Base-by-base conservation (phyloP, 148 eudicot species). In the Cornus florida region DNA sequence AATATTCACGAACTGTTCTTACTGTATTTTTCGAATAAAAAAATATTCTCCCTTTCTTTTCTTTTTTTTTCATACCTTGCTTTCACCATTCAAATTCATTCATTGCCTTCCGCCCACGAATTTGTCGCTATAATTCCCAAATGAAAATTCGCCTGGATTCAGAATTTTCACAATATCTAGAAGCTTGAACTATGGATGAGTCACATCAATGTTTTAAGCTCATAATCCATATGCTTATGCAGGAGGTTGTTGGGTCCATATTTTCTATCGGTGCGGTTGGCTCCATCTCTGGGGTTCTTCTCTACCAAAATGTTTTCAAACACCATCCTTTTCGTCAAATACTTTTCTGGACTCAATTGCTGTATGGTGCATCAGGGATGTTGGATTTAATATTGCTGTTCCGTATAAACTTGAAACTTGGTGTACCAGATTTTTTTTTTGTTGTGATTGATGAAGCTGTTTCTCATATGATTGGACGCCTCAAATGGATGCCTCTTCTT, bases 401-500 rank as follows among this genome's bases (percentile, higher is more conserved):
- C 7, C 66, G 66, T 10, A 62, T 62, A 19, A 62, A 62, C 66
- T n/a, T 62, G 66, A 62, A 20, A 62, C 66, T 62, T 62, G 66
- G 66, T 62, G 23, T 62, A 13, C 66, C 66, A 17, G 66, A 62
- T 62, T 62, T 20, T n/a, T 19, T 62, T n/a, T 62, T 62, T 20
- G 66, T 20, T 17, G 66, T 62, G 66, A 62, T 62, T 4, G 66
- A 62, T 62, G 23, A 62, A 6, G 23, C 66, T n/a, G 23, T 62
- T 62, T 19, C 23, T 62, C 66, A 62, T n/a, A 62, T 62, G 8
- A 62, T 62, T 62, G 66, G 22, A 17, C 66, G 66, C 23, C 66
- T 62, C 23, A 62, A 62, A 62, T 62, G 66, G 66, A 62, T 62
- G 66, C 66, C 66, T 62, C 66, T 62, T 17, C 66, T 62, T 62